Evolutionary conservation across 148 eudicot species (phyloP), one percentile per base, ranked within the genome.

Genomic region (Camellia sinensis): DNA sequence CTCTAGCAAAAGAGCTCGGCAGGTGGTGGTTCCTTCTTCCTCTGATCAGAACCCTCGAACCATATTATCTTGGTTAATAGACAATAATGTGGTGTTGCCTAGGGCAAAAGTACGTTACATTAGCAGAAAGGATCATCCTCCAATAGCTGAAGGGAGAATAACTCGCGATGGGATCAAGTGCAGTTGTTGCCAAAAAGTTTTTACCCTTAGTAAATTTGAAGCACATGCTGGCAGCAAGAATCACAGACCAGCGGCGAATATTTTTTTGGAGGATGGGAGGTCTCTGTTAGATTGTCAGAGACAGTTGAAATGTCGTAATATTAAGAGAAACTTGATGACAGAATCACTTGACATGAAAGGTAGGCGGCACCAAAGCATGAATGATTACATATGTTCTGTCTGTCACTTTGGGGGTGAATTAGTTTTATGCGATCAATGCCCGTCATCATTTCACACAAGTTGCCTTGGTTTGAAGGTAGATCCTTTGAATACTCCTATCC

Each of bases 341-440:
- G 82, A 84, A 64, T 81, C 87, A 18, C 71, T 19, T 43, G 80
- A 80, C 54, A 70, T 46, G 70, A 85, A 83, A 81, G 85, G 79
- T 79, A 73, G 77, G 41, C 79, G 73, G 50, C 29, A 53, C 43
- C 64, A 67, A 37, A 74, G 76, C 60, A 84, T 72, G 75, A 92
- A 89, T 84, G 99, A 97, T 67, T 81, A 90, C 67, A 88, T 97
- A 64, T 97, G 99, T 84, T 88, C 98, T 46, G 80, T 91, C 46
- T 97, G 99, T 82, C 98, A 88, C 59, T 82, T 79, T 81, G 98
- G 99, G 18, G 99, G 99, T 70, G 84, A 87, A 80, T 71, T 97
- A 76, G 60, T 97, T 56, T 79, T 97, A 73, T 97, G 99, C 74
- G 98, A 94, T 86, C 85, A 82, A 37, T 97, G 99, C 82, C 99